phyloP scores from a whole-genome alignment of 1,139 yeast genomes.

The Blastobotrys arbuscula region DNA sequence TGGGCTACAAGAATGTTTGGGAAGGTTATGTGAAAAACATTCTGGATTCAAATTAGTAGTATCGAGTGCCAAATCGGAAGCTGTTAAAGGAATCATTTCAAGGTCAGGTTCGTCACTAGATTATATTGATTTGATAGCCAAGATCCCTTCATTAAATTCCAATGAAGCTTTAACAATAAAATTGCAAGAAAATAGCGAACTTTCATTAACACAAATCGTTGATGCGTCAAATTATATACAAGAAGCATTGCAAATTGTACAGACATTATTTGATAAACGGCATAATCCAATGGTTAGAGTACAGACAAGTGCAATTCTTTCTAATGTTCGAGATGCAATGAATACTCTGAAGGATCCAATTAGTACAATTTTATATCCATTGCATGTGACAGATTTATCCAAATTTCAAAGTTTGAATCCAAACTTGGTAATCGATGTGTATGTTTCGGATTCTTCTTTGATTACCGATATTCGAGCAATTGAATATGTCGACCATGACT shows the following conservation, averaged over 20 bases:
- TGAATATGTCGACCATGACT: conserved; percentile 14
- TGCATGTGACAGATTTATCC: conserved; percentile 16
- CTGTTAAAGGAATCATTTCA: conserved; percentile 31
- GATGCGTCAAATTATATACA: conserved; percentile 25
- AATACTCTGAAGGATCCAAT: conserved; percentile 21
- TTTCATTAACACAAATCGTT: conserved; percentile 24
- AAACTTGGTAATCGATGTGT: conserved; percentile 26
- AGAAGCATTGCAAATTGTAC: conserved; percentile 16
- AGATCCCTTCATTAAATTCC: conserved; percentile 16
- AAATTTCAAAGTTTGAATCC: conserved; percentile 16
- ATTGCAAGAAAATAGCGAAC: conserved; percentile 12
- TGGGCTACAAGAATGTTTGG: conserved; percentile 30
- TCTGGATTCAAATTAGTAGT: conserved; percentile 32
- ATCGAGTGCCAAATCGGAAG: conserved; percentile 30
- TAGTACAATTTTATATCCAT: conserved; percentile 20
- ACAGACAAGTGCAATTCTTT: conserved; percentile 15
- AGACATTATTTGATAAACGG: conserved; percentile 7
- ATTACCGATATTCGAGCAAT: conserved; percentile 27
- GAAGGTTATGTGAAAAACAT: conserved; percentile 25
- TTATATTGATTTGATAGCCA: conserved; percentile 27
- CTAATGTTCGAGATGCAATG: conserved; percentile 22
- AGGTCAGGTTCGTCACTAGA: conserved; percentile 27
- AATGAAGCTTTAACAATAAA: conserved; percentile 17
- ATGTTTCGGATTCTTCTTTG: conserved; percentile 25
- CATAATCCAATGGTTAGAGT: conserved; percentile 12